Base-by-base conservation (phyloP, 495 filamentous ascomycete genomes). In the Penicillium subrubescens region DNA sequence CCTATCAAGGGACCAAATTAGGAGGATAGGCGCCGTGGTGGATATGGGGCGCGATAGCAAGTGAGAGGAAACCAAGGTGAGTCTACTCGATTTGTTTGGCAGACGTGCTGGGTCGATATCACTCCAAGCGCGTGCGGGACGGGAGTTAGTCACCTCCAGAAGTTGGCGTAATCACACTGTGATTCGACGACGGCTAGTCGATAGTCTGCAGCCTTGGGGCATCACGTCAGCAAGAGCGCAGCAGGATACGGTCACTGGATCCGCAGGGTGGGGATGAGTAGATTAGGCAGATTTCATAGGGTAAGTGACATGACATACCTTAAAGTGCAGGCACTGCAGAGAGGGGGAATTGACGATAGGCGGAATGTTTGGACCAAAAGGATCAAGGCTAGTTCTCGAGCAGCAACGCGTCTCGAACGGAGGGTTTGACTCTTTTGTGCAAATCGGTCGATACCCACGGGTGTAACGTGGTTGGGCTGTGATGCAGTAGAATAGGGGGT, bases 381-480 rank as follows among this genome's bases (percentile, higher is more conserved):
- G 44, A 10, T 48, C 44, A 51, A 60, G 21, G 11, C 31, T 15
- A 8, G 31, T 25, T 35, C 29, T 67, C 50, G 68, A 70, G 68
- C 66, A 64, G 25, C 35, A 44, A 67, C n/a, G 53, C 29, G 53
- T 73, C 71, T 71, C 61, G 65, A 77, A 67, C 64, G 78, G 74
- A 75, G 71, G 67, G 64, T 66, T 73, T 74, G 73, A 48, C 63
- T 75, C 72, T 79, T 79, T 78, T 77, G 75, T 71, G 74, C 69
- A 71, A 74, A 74, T 70, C 62, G 44, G 60, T 77, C 71, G 67
- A 79, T 69, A 68, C 70, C 69, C 71, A 74, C 67, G 71, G 74
- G 73, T 78, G 77, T 78, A 80, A 81, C 79, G 77, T 81, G 79
- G 79, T 83, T 80, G 79, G 79, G 81, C 79, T 79, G 72, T 75